A percentile compares a stretch with the other conserved stretches of the same genome.
phyloP scores from a whole-genome alignment of 768 basidiomycete genomes.

The Rhizopogon rudus region DNA sequence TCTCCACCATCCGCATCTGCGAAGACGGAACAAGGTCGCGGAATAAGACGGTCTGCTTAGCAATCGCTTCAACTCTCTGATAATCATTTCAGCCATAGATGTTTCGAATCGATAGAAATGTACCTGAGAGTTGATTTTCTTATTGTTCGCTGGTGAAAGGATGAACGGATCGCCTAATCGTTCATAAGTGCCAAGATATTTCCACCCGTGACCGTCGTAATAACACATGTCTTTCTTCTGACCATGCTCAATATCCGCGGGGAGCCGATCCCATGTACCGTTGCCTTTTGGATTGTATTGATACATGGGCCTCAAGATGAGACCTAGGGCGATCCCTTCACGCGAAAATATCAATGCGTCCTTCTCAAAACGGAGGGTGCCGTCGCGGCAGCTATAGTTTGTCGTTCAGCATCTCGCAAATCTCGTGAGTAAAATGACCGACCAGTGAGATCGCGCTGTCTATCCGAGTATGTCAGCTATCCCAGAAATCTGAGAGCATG shows the following conservation, averaged over 20 bases:
- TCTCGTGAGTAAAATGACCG: not conserved
- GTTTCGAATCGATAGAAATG: not conserved
- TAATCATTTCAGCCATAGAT: not conserved
- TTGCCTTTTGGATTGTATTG: conserved; percentile 21
- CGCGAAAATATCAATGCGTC: conserved; percentile 14
- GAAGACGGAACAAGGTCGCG: conserved; percentile 18
- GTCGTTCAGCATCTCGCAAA: not conserved
- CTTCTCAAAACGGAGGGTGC: not conserved
- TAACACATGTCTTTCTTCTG: conserved; percentile 18
- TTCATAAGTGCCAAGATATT: conserved; percentile 25
- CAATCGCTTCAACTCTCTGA: conserved; percentile 15
- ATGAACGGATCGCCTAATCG: conserved; percentile 11
- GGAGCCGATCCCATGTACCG: conserved; percentile 14
- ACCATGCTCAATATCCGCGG: conserved; percentile 7
- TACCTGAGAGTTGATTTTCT: conserved; percentile 9
- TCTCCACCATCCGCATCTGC: conserved; percentile 18
- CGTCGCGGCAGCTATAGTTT: not conserved
- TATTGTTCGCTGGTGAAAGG: conserved; percentile 9
- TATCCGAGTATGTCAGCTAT: not conserved
- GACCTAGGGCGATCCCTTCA: conserved; percentile 18
- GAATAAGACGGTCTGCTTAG: conserved; percentile 14
- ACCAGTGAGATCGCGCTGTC: not conserved
- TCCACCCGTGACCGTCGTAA: not conserved
- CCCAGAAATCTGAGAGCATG: not conserved
- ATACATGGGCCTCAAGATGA: conserved; percentile 19